Percentiles rank a stretch among this genome's conserved stretches.
Conservation (phyloP, 106 monocot species). For the Xerophyta viscosa region DNA sequence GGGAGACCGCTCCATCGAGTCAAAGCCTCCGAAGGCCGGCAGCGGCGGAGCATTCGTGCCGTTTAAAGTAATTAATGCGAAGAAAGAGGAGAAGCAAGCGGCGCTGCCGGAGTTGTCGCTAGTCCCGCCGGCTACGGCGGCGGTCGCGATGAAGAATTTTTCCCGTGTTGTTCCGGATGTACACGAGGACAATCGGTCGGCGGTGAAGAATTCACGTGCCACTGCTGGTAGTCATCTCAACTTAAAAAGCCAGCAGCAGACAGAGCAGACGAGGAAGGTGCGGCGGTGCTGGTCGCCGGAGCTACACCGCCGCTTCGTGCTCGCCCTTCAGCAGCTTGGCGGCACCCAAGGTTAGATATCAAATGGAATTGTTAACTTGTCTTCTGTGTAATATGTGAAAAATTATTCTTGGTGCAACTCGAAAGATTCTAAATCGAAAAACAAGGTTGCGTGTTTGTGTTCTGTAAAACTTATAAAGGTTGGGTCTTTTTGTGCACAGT, state of each 20-base stretch:
- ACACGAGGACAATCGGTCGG: constrained; percentile 11
- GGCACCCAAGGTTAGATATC: constrained; percentile 63
- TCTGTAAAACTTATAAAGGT: neutral
- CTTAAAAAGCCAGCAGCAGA: constrained; percentile 20
- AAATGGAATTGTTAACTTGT: neutral
- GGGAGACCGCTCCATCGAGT: constrained; percentile 16
- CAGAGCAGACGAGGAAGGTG: constrained; percentile 56
- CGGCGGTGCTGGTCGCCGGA: constrained; percentile 96
- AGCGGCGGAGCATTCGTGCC: constrained; percentile 37
- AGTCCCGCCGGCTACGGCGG: constrained; percentile 12
- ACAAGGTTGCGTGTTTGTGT: neutral
- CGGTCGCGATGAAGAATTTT: constrained; percentile 9
- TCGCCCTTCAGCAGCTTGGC: constrained; percentile 73
- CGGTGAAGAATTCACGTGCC: neutral
- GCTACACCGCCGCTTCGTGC: constrained; percentile 77
- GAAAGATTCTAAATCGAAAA: too few species aligned
- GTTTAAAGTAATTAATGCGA: too few species aligned
- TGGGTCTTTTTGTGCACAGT: constrained; percentile 40
- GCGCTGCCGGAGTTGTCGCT: constrained; percentile 38
- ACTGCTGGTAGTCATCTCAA: neutral
- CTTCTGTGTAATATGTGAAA: neutral
- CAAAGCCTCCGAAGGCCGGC: constrained; percentile 10
- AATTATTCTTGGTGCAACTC: neutral
- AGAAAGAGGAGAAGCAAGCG: constrained; percentile 32
- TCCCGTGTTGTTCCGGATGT: neutral